These are phyloP conservation scores for Monascus purpureus DNA, from an alignment of 495 filamentous ascomycete genomes.

Conservation along the genomic window DNA sequence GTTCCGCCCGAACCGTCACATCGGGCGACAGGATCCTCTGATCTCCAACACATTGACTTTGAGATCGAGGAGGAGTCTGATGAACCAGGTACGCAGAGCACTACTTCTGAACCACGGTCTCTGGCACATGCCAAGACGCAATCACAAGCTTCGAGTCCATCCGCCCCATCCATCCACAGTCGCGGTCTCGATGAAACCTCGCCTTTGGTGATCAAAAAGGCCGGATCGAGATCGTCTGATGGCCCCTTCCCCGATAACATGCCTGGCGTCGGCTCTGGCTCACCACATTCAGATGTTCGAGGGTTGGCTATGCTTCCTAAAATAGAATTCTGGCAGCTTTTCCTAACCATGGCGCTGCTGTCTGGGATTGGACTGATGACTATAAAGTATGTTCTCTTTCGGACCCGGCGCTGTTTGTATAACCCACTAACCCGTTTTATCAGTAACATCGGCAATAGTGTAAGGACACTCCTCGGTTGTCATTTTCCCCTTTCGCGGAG, in stretches of 20 bases:
- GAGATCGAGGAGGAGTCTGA: constrained; percentile 18
- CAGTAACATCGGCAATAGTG: constrained; percentile 93
- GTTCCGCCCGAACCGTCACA: constrained; percentile 45
- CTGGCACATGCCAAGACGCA: constrained; percentile 20
- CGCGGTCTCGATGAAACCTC: constrained; percentile 56
- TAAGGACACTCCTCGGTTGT: constrained; percentile 14
- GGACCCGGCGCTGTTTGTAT: too few species aligned
- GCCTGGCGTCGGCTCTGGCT: constrained; percentile 27
- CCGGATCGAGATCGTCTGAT: constrained; percentile 25
- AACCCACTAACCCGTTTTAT: constrained; percentile 20
- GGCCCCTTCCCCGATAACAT: constrained; percentile 24
- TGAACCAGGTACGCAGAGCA: constrained; percentile 57
- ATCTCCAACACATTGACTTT: constrained; percentile 24
- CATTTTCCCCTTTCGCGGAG: neutral
- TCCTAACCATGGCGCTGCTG: constrained; percentile 69
- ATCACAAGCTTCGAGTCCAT: constrained; percentile 24
- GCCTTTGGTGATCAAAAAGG: constrained; percentile 67
- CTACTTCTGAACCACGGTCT: constrained; percentile 15
- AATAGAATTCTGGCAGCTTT: constrained; percentile 83
- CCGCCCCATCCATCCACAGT: constrained; percentile 12
- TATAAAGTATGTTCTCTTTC: constrained; percentile 76
- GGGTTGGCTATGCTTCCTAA: constrained; percentile 63
- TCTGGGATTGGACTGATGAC: constrained; percentile 96
- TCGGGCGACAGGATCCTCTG: constrained; percentile 41
- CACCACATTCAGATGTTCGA: constrained; percentile 77